Evolutionary conservation across 1,139 yeast species (phyloP), one percentile per base, ranked within the genome.

Genomic region (Yamadazyma atlantica): DNA sequence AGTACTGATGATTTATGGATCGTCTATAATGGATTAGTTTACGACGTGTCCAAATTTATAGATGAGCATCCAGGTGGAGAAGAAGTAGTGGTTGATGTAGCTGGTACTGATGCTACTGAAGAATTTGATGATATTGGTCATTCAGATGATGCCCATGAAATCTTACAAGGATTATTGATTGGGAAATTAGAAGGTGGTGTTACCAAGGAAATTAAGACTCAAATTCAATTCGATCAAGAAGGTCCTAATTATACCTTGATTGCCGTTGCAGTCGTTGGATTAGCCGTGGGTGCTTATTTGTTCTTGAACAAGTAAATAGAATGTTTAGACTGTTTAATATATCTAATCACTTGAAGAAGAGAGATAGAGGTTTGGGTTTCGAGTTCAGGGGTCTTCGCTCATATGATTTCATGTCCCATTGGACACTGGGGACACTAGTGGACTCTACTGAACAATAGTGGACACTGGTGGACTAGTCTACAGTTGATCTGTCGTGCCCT

Each of bases 41-140:
- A 90, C 66, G 89, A 92, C 62, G 80, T 86, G 45, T 69, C 95
- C 39, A 69, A 72, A 49, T 92, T 90, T 64, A 65, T 90, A 44
- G 97, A 90, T 56, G 97, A 92, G 70, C 99, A 92, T 68, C 77
- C 77, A 45, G 99, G 99, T 71, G 99, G 99, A 58, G 97, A 89
- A 65, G 98, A 94, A 65, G 96, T 92, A 35, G 75, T 92, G 51
- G 67, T 85, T 39, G 98, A 94, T 58, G 78, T 82, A 53, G 97
- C 92, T 43, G 98, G 98, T 49, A 71, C 73, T 41, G 98, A 94
- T 62, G 95, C 96, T 42, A 90, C 98, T 33, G 92, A 82, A 51
- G 90, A 95, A 26, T 92, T 92, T 58, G 89, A 87, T 45, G 98
- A 92, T 60, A 90, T 92, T 57, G 98, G 98, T 29, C 99, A 92